These are phyloP conservation scores for Penicillium griseofulvum DNA, from an alignment of 2,329 filamentous ascomycete genomes.

Conservation along the genomic window DNA sequence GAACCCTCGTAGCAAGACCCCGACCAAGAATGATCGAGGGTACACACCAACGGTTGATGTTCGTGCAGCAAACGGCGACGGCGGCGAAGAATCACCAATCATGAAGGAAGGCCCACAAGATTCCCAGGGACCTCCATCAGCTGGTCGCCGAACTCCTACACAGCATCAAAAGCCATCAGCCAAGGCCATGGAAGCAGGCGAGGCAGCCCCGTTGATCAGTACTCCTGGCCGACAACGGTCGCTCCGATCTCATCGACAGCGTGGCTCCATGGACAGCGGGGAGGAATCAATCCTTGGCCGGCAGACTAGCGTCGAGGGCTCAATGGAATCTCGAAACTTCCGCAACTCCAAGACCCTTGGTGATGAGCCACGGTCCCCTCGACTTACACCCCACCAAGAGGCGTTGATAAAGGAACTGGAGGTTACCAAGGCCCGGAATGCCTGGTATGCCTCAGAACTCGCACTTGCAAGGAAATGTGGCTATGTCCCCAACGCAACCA, in stretches of 20 bases:
- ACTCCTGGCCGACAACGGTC: constrained; percentile 48
- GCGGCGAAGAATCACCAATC: constrained; percentile 48
- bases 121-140: constrained; percentile 50
- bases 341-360: constrained; percentile 42
- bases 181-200: constrained; percentile 48
- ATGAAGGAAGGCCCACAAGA: constrained; percentile 45
- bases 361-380: constrained; percentile 47
- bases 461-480: constrained; percentile 88
- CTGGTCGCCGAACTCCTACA: constrained; percentile 65
- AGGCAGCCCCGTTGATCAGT: constrained; percentile 45
- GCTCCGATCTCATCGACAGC: constrained; percentile 58
- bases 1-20: constrained; percentile 50
- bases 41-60: constrained; percentile 44
- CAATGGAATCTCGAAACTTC: constrained; percentile 37
- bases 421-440: constrained; percentile 77
- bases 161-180: constrained; percentile 47
- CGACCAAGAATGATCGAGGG: constrained; percentile 49
- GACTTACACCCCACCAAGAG: constrained; percentile 50
- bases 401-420: constrained; percentile 85
- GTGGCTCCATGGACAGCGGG: constrained; percentile 67
- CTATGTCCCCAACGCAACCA: constrained; percentile 70
- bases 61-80: constrained; percentile 47
- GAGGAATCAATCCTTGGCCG: constrained; percentile 55
- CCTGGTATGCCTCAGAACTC: constrained; percentile 95
- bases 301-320: constrained; percentile 40